Evolutionary conservation across 1,139 yeast species (phyloP).

Genomic region (Suhomyces choctaworum): DNA sequence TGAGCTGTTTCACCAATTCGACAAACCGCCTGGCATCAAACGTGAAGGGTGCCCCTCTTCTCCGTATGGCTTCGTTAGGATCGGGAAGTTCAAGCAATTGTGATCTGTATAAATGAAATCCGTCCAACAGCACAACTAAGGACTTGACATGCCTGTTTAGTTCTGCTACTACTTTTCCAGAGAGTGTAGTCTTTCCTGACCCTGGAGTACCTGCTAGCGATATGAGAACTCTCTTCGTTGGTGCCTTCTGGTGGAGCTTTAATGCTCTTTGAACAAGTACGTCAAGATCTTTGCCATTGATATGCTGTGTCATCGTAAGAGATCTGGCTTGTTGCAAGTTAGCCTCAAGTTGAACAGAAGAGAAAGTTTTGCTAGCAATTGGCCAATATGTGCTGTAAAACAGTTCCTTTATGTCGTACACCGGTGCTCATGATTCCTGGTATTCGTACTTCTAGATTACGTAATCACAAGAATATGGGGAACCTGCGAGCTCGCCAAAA

Average conservation of each 20-base stretch:
- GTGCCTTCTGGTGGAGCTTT: constrained; percentile 4
- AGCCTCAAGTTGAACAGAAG: too few relatives aligned
- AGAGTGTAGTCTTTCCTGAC: constrained; percentile 27
- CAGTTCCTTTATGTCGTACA: too few relatives aligned
- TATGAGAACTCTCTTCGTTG: constrained; percentile 2
- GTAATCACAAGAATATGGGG: background rate
- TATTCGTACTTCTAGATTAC: background rate
- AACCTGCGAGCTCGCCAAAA: background rate
- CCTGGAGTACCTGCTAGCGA: constrained; percentile 28
- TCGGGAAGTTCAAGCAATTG: constrained; percentile 54
- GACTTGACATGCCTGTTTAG: constrained; percentile 20
- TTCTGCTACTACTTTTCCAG: constrained; percentile 15
- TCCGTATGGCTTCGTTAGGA: constrained; percentile 54
- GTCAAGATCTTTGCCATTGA: constrained; percentile 5
- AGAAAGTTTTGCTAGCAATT: too few relatives aligned
- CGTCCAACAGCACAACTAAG: constrained; percentile 63
- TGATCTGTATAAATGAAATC: constrained; percentile 70
- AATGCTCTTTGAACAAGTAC: constrained; percentile 9
- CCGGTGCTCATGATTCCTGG: too few relatives aligned
- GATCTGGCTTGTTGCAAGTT: background rate
- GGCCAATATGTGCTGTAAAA: too few relatives aligned
- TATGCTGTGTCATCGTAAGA: background rate
- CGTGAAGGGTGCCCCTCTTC: constrained; percentile 86
- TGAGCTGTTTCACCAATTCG: constrained; percentile 24
- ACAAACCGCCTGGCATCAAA: constrained; percentile 59